A percentile compares a stretch with the other conserved stretches of the same genome.
phyloP scores from a whole-genome alignment of 169 alveolate genomes.

The Babesia bigemina region DNA sequence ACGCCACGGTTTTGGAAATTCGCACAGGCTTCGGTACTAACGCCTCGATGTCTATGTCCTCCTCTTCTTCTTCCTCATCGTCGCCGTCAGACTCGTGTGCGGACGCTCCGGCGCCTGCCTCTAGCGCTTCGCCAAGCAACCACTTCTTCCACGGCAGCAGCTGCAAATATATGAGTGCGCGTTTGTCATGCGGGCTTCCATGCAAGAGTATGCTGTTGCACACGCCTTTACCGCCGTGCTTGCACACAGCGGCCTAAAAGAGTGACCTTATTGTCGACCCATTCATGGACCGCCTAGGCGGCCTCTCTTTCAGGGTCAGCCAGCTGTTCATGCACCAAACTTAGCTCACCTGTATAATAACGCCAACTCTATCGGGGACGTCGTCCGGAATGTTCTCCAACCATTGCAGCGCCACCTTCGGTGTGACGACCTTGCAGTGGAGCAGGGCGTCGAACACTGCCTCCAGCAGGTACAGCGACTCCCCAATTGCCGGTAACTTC shows the following conservation, averaged over 20 bases:
- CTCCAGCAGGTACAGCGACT: conserved; percentile 60
- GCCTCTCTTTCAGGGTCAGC: conserved; percentile 39
- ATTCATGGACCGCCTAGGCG: conserved; percentile 14
- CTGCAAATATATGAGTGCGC: conserved; percentile 31
- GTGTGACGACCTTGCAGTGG: conserved; percentile 28
- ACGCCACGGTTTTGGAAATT: conserved; percentile 43
- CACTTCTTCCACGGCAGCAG: conserved; percentile 65
- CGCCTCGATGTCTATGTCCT: conserved; percentile 69
- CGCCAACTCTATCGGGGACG: conserved; percentile 58
- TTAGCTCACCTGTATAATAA: conserved; percentile 58
- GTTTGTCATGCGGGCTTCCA: background rate
- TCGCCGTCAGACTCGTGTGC: conserved; percentile 45
- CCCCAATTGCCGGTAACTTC: conserved; percentile 58
- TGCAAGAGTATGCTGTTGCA: background rate
- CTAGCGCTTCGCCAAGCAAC: conserved; percentile 56
- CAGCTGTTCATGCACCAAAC: background rate
- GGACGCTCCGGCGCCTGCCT: background rate
- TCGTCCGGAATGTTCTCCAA: conserved; percentile 48
- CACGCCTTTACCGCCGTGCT: conserved; percentile 51
- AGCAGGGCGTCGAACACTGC: conserved; percentile 66
- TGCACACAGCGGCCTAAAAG: conserved; percentile 26
- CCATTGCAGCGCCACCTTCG: conserved; percentile 50
- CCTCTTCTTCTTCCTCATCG: conserved; percentile 56
- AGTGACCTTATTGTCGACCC: conserved; percentile 38
- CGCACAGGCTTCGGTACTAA: conserved; percentile 66